A percentile compares a stretch with the other conserved stretches of the same genome.
Conservation (phyloP, 257 asterid genomes). For the Solanum ahanhuiri region DNA sequence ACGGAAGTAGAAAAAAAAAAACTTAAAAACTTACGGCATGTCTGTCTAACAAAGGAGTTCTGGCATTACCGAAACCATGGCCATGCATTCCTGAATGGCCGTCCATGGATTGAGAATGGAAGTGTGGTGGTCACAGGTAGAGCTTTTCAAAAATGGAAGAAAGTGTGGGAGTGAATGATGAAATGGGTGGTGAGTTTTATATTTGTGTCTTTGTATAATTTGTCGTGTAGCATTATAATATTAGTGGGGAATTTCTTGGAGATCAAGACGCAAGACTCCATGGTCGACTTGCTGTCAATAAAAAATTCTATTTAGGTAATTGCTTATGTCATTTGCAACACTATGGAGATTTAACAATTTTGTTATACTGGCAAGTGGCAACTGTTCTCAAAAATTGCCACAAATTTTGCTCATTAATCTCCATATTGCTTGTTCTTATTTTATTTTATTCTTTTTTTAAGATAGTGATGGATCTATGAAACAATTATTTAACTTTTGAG, state of each 20-base stretch:
- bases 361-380: too few relatives aligned
- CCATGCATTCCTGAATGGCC: constrained; percentile 11
- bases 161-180: not conserved
- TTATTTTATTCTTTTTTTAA: too few relatives aligned
- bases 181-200: not conserved
- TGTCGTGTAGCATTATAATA: not conserved
- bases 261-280: not conserved
- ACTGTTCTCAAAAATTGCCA: too few relatives aligned
- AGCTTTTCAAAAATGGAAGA: not conserved
- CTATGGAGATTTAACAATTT: too few relatives aligned
- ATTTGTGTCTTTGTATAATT: not conserved
- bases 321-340: not conserved
- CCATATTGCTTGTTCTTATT: too few relatives aligned
- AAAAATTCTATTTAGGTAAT: not conserved
- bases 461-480: too few relatives aligned
- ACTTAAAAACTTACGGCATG: constrained; percentile 28
- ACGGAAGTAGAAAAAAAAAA: not conserved
- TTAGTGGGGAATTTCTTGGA: not conserved
- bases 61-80: constrained; percentile 34
- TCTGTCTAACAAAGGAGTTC: constrained; percentile 37
- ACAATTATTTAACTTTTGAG: too few relatives aligned
- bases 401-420: too few relatives aligned
- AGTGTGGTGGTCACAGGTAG: not conserved
- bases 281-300: not conserved
- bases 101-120: not conserved